phyloP scores from a whole-genome alignment of 169 alveolate species.

The Babesia ovata region DNA sequence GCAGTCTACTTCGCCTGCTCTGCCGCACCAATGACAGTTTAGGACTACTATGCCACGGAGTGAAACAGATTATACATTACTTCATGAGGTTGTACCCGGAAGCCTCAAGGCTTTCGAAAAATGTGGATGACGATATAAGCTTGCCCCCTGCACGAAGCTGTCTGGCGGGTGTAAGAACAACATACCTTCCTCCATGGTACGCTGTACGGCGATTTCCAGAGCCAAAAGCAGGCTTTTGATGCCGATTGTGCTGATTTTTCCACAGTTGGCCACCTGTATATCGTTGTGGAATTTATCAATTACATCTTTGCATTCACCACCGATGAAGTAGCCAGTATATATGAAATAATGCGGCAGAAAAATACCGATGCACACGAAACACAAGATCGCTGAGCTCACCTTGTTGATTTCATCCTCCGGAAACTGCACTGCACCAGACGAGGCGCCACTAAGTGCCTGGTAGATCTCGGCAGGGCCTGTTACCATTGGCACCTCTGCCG shows the following conservation, averaged over 20 bases:
- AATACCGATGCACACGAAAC: not conserved
- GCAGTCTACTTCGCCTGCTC: not conserved
- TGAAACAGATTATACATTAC: not conserved
- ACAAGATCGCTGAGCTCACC: slow-evolving; percentile 3
- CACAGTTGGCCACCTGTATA: slow-evolving; percentile 59
- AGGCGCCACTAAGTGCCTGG: slow-evolving; percentile 56
- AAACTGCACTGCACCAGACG: slow-evolving; percentile 8
- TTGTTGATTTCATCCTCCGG: slow-evolving; percentile 53
- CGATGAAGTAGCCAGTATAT: too few species aligned
- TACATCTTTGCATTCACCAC: too few species aligned
- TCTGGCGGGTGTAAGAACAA: too few species aligned
- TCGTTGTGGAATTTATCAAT: not conserved
- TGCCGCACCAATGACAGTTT: not conserved
- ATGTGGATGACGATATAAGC: slow-evolving; percentile 40
- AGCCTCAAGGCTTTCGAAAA: slow-evolving; percentile 63
- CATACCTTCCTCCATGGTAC: slow-evolving; percentile 46
- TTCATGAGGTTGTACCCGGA: slow-evolving; percentile 46
- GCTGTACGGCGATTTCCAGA: slow-evolving; percentile 67
- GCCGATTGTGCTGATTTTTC: slow-evolving; percentile 51
- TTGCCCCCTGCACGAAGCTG: slow-evolving; percentile 34
- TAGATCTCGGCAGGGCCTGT: slow-evolving; percentile 60
- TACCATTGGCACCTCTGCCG: slow-evolving; percentile 68
- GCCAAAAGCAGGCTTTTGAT: slow-evolving; percentile 63
- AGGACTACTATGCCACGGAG: not conserved
- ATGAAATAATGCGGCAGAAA: not conserved